A percentile compares a stretch with the other conserved stretches of the same genome.
These are phyloP conservation scores for Mycena vitilis DNA, from an alignment of 768 basidiomycete species.

Conservation along the genomic window DNA sequence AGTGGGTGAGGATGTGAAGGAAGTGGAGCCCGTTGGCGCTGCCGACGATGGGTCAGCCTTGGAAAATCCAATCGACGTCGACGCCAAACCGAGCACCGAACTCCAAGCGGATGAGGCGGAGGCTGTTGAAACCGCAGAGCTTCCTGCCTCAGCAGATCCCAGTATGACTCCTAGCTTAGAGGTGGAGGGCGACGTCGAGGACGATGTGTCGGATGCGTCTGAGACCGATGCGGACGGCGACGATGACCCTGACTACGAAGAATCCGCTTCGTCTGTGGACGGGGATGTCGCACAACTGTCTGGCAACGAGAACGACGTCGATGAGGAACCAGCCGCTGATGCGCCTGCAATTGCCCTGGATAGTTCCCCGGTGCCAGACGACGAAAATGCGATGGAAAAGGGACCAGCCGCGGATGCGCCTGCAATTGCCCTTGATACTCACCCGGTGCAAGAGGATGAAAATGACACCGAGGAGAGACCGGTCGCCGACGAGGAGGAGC, in stretches of 20 bases:
- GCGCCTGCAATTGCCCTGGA: neutral
- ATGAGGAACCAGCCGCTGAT: neutral
- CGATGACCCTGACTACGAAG: constrained; percentile 48
- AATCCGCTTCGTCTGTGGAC: constrained; percentile 20
- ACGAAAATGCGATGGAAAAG: neutral
- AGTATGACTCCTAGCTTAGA: neutral
- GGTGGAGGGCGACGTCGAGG: neutral
- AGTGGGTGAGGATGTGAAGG: neutral
- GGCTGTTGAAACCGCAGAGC: too few relatives aligned
- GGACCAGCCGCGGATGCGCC: neutral
- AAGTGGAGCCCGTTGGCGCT: neutral
- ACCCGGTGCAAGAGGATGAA: neutral
- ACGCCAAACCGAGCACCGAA: too few relatives aligned
- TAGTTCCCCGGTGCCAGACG: neutral
- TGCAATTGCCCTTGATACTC: neutral
- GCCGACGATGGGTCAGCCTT: too few relatives aligned
- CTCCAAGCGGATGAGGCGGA: too few relatives aligned
- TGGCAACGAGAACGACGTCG: neutral
- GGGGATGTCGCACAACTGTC: neutral
- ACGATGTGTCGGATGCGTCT: constrained; percentile 27
- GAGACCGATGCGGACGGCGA: constrained; percentile 53
- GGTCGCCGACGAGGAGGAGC: too few relatives aligned
- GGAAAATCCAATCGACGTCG: too few relatives aligned
- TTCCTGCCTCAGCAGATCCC: too few relatives aligned
- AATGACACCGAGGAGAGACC: too few relatives aligned